phyloP scores from a whole-genome alignment of 345 rosid species.

The Erucastrum elatum region DNA sequence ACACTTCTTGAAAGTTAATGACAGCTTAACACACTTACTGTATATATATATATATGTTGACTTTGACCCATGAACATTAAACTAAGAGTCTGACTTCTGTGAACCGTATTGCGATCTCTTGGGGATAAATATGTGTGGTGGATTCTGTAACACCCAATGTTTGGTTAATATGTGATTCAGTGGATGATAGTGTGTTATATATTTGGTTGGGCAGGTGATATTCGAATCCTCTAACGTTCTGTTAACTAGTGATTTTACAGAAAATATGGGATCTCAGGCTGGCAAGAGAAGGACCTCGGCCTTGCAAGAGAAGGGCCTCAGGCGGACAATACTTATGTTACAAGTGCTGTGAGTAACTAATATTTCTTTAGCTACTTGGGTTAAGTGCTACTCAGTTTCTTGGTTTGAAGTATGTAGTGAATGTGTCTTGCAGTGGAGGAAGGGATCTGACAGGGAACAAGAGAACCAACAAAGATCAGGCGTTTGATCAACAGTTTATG shows the following conservation, averaged over 20 bases:
- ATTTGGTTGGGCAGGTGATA: background rate
- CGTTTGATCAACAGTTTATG: slow-evolving; percentile 67
- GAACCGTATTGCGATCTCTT: background rate
- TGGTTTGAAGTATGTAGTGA: background rate
- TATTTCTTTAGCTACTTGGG: background rate
- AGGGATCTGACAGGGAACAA: slow-evolving; percentile 77
- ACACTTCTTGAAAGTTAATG: background rate
- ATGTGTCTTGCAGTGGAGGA: slow-evolving; percentile 62
- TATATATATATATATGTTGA: background rate
- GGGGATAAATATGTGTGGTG: background rate
- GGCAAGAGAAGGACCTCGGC: too few species aligned
- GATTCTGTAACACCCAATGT: background rate
- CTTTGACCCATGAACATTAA: background rate
- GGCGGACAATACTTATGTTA: background rate
- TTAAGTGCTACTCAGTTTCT: background rate
- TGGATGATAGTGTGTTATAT: background rate
- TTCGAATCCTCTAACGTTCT: background rate
- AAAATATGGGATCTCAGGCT: background rate
- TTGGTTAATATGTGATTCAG: background rate
- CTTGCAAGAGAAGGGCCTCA: background rate
- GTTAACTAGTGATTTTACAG: background rate
- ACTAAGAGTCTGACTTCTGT: background rate
- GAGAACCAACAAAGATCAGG: slow-evolving; percentile 63
- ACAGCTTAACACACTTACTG: background rate
- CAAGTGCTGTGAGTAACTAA: background rate